Evolutionary conservation across 108 stramenopile genomes (phyloP).

Genomic region (Epithemia pelagica): DNA sequence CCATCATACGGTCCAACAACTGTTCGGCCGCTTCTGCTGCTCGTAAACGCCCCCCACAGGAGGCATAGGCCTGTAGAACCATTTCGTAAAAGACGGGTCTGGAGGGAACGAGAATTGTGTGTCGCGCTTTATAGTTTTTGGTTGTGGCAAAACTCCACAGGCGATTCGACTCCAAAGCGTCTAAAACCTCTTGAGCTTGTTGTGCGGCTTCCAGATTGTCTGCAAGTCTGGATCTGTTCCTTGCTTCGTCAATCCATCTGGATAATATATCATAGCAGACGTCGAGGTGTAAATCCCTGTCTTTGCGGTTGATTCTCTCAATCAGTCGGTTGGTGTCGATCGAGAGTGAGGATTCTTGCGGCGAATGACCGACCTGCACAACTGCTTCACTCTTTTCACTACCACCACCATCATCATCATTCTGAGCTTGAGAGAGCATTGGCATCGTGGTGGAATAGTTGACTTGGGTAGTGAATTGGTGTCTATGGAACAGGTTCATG

Average conservation of each 20-base stretch:
- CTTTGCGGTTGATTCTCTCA: not conserved
- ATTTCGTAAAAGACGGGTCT: slow-evolving; percentile 11
- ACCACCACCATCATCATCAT: too few species aligned
- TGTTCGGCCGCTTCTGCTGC: slow-evolving; percentile 13
- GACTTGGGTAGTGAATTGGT: too few species aligned
- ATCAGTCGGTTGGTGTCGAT: not conserved
- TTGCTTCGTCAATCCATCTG: not conserved
- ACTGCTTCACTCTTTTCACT: too few species aligned
- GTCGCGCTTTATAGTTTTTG: not conserved
- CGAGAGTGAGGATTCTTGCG: not conserved
- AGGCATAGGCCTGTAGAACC: slow-evolving; percentile 22
- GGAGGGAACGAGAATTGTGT: not conserved
- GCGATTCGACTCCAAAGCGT: not conserved
- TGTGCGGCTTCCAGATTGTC: not conserved
- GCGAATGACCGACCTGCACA: too few species aligned
- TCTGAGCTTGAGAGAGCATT: too few species aligned
- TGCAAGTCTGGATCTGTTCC: not conserved
- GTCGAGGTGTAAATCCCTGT: not conserved
- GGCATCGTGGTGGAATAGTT: too few species aligned
- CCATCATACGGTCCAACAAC: slow-evolving; percentile 12
- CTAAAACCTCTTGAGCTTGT: not conserved
- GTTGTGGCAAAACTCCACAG: not conserved
- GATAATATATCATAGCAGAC: not conserved
- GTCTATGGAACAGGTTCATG: too few species aligned
- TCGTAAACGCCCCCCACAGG: not conserved